Evolutionary conservation across 805 yeast species (phyloP).

Genomic region (Saccharomycopsis sp.): DNA sequence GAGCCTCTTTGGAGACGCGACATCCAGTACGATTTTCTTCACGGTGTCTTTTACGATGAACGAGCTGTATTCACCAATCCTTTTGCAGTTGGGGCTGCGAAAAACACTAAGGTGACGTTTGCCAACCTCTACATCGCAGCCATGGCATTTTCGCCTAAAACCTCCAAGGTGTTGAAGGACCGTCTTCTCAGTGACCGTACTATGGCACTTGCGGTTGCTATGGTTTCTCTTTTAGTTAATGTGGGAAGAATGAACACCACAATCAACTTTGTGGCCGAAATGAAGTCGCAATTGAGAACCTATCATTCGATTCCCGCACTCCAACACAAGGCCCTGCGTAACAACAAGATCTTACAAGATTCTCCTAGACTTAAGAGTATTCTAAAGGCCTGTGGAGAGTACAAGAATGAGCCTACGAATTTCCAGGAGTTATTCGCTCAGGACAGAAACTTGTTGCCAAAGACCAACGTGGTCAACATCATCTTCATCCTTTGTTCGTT

Average conservation of each 20-base stretch:
- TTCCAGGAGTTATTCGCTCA: constrained; percentile 40
- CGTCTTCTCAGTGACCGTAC: constrained; percentile 57
- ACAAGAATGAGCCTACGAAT: constrained; percentile 42
- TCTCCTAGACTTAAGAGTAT: constrained; percentile 91
- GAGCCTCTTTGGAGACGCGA: constrained; percentile 87
- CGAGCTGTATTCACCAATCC: constrained; percentile 63
- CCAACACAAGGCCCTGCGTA: constrained; percentile 52
- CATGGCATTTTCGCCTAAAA: constrained; percentile 73
- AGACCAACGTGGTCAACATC: constrained; percentile 66
- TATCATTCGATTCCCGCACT: constrained; percentile 90
- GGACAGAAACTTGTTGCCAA: constrained; percentile 27
- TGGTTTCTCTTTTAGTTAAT: constrained; percentile 81
- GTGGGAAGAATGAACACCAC: constrained; percentile 94
- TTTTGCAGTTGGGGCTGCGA: constrained; percentile 37
- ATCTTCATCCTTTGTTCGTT: constrained; percentile 68
- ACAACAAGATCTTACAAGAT: constrained; percentile 77
- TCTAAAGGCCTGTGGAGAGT: constrained; percentile 79
- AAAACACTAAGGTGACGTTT: constrained; percentile 56
- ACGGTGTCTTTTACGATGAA: constrained; percentile 55
- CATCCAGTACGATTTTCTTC: constrained; percentile 75
- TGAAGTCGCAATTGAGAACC: constrained; percentile 89
- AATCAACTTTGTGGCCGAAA: constrained; percentile 87
- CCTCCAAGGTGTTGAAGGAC: constrained; percentile 77
- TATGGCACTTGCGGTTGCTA: constrained; percentile 63
- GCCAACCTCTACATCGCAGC: constrained; percentile 79